Percentiles rank a stretch among this genome's conserved stretches.
These are phyloP conservation scores for Bidens hawaiensis DNA, from an alignment of 140 eudicot genomes.

Conservation along the genomic window DNA sequence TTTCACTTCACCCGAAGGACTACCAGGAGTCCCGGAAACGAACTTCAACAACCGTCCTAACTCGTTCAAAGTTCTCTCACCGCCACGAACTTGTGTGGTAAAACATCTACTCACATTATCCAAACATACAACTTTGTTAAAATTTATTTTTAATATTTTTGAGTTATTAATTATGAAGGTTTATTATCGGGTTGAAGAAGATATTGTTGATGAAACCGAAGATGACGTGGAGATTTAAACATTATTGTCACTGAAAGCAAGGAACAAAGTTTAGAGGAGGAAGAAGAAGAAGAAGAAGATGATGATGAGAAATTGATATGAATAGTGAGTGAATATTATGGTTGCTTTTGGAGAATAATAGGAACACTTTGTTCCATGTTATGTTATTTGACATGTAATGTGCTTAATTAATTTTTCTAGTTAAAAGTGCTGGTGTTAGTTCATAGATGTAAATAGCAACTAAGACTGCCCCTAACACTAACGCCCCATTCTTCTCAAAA, in stretches of 20 bases:
- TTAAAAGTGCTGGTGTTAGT: no score
- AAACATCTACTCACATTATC: conserved; percentile 1
- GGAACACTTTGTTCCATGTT: conserved; percentile 6
- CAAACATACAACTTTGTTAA: not conserved
- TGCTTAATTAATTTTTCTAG: no score
- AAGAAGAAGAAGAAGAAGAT: conserved; percentile 13
- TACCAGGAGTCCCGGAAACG: conserved; percentile 94
- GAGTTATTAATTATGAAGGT: conserved; percentile 37
- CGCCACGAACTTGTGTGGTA: conserved; percentile 96
- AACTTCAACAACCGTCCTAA: conserved; percentile 96
- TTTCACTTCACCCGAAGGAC: conserved; percentile 91
- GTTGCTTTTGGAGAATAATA: not conserved
- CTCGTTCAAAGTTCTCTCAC: conserved; percentile 91
- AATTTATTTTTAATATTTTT: not conserved
- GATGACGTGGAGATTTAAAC: conserved; percentile 13
- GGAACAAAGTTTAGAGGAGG: conserved; percentile 8
- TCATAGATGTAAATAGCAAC: no score
- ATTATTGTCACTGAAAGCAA: conserved; percentile 3
- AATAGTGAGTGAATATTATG: not conserved
- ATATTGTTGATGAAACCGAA: conserved; percentile 25
- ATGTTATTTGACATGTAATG: not conserved
- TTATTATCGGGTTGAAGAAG: conserved; percentile 77
- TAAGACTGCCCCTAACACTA: no score
- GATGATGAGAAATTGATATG: conserved; percentile 10
- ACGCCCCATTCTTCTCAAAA: no score